Evolutionary conservation across 345 rosid genomes (phyloP).

Genomic region (Gossypium turneri): DNA sequence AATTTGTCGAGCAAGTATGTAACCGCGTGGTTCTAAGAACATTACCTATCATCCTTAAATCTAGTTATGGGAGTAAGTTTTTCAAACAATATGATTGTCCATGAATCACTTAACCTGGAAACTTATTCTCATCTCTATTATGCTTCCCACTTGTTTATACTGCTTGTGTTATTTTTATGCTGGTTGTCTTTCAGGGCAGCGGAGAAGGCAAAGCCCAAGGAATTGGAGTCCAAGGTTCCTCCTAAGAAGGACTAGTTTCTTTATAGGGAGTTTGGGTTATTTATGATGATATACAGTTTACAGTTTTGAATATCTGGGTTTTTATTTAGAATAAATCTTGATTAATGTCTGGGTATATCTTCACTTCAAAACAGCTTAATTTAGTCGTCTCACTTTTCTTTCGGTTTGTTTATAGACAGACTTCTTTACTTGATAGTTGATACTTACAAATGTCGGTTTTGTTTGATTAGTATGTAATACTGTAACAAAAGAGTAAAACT

Average conservation of each 20-base stretch:
- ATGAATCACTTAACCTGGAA: neutral
- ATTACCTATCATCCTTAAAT: neutral
- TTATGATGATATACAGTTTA: neutral
- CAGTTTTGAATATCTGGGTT: neutral
- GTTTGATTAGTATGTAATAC: neutral
- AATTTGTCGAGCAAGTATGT: neutral
- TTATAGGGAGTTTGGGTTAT: neutral
- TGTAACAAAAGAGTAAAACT: neutral
- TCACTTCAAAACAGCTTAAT: neutral
- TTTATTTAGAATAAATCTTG: slow-evolving; percentile 14
- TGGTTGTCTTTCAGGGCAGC: slow-evolving; percentile 48
- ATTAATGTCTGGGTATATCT: neutral
- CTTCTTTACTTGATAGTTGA: neutral
- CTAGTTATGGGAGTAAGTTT: neutral
- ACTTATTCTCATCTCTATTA: neutral
- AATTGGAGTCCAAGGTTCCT: slow-evolving; percentile 59
- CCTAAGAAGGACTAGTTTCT: slow-evolving; percentile 46
- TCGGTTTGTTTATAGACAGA: neutral
- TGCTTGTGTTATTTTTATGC: slow-evolving; percentile 5
- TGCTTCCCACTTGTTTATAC: neutral
- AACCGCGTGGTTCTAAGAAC: neutral
- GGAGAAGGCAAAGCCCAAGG: slow-evolving; percentile 63
- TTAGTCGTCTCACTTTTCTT: neutral
- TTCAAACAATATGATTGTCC: neutral
- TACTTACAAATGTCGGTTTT: neutral